Evolutionary conservation across 805 yeast species (phyloP), one percentile per base, ranked within the genome.

Genomic region (Candida peoriensis): DNA sequence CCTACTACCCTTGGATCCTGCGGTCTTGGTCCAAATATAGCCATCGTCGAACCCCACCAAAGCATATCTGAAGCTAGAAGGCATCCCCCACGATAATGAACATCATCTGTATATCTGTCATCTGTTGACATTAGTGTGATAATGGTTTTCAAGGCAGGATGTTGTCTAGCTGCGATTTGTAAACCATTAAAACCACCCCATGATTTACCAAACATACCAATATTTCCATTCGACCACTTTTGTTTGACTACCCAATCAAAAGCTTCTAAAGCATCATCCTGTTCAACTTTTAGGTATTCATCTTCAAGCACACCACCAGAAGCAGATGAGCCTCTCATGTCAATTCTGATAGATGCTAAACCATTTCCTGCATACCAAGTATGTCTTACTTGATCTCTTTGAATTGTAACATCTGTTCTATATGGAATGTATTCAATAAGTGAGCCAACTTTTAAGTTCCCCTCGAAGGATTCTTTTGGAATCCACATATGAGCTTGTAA

Each of bases 11-110:
- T 41, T 4, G 71, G 71, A 47, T 68, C 73, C 35, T 65, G 72
- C 6, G 72, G 72, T 44, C 72, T 58, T 29, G 70, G 68, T 20
- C 60, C 62, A 37, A 66, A 68, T 5, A 58, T 60, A 20, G 58
- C 49, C 72, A 68, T 68, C 0, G 72, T 67, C 6, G 70, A 63
- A 1, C 69, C 72, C 73, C 73, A 68, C 72, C 72, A 67, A 12
- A 68, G 46, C 72, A 68, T 67, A 47, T 68, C 72, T 4, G 63
- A 54, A 1, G 70, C 72, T 28, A 68, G 38, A 11, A 66, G 28
- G 51, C 68, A 61, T 11, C 72, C 72, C 31, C 72, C 73, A 33
- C 72, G 55, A 38, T 68, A 67, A 41, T 68, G 73, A n/a, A 67
- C 73, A 44, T 67, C 73, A 46, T 67, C 73, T 4, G 69, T 44